Percentiles rank a stretch among this genome's conserved stretches.
These are phyloP conservation scores for Backusella australiensis DNA, from an alignment of 192 early-diverging fungal species.

Conservation along the genomic window DNA sequence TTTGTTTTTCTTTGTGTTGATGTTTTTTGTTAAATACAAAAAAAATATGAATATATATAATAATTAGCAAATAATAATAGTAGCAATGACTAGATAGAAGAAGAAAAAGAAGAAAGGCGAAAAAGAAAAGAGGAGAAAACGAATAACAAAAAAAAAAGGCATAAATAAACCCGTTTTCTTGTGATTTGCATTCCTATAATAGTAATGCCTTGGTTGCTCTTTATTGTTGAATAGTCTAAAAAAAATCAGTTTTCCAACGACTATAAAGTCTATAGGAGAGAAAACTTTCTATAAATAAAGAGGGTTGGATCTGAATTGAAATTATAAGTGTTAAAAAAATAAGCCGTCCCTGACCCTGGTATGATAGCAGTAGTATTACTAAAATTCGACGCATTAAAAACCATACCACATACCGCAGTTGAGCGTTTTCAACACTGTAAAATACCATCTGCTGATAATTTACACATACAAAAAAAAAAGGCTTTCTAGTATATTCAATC, in stretches of 20 bases:
- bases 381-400: conserved; percentile 3
- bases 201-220: neutral
- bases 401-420: neutral
- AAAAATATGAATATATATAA: neutral
- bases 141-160: neutral
- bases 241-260: neutral
- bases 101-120: neutral
- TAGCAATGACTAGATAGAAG: neutral
- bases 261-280: neutral
- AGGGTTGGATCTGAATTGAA: neutral
- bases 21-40: neutral
- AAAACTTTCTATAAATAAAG: neutral
- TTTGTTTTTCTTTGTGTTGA: neutral
- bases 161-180: neutral
- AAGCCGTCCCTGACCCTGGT: conserved; percentile 6
- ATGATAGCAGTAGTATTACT: neutral
- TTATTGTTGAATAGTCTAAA: neutral
- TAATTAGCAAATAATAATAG: neutral
- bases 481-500: neutral
- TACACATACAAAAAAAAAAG: neutral
- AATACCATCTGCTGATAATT: neutral
- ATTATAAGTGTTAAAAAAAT: neutral
- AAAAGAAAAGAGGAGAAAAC: conserved; percentile 6
- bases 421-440: neutral
- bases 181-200: neutral